These are phyloP conservation scores for Deinandra increscens DNA, from an alignment of 129 eudicot species.

Conservation along the genomic window DNA sequence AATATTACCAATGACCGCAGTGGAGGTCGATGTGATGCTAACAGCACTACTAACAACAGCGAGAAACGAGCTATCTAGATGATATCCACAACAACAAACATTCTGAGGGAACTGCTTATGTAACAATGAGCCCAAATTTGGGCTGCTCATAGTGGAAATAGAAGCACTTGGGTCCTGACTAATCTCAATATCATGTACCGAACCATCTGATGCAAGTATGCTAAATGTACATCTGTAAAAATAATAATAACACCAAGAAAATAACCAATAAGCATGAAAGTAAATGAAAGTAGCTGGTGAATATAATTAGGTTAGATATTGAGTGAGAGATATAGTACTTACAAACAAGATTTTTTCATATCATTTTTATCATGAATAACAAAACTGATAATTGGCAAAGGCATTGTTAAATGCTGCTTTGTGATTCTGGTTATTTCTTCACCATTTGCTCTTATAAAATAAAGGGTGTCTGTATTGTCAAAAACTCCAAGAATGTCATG, in stretches of 20 bases:
- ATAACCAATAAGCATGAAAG: conserved; percentile 8
- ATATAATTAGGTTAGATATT: conserved; percentile 6
- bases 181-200: conserved; percentile 73
- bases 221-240: conserved; percentile 80
- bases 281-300: conserved; percentile 9
- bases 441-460: conserved; percentile 80
- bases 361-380: conserved; percentile 48
- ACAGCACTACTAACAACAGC: conserved; percentile 62
- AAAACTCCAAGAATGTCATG: conserved; percentile 80
- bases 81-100: conserved; percentile 71
- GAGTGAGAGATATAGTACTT: conserved; percentile 35
- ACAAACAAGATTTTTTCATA: conserved; percentile 54
- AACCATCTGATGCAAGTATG: conserved; percentile 78
- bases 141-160: conserved; percentile 40
- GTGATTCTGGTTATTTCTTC: conserved; percentile 80
- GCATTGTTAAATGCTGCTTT: conserved; percentile 53
- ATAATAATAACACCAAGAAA: conserved; percentile 5
- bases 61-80: conserved; percentile 47
- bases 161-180: conserved; percentile 81
- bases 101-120: conserved; percentile 52
- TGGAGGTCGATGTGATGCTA: conserved; percentile 38
- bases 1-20: conserved; percentile 46
- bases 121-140: conserved; percentile 37
- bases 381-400: conserved; percentile 66
- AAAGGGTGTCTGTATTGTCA: conserved; percentile 66